phyloP scores from a whole-genome alignment of 495 filamentous ascomycete species.

The Lepraria neglecta region DNA sequence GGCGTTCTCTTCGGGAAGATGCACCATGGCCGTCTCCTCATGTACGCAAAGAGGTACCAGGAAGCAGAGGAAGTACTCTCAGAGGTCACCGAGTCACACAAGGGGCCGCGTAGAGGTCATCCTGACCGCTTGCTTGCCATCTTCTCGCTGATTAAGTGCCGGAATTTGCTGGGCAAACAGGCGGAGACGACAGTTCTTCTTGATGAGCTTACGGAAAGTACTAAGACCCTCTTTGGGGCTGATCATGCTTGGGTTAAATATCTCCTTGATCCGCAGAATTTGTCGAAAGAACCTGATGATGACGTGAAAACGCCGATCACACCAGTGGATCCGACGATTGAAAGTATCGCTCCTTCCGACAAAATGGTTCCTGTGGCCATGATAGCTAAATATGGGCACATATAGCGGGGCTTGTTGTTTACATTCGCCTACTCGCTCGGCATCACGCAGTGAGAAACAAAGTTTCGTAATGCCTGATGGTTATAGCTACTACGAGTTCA shows the following conservation, averaged over 20 bases:
- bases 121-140: constrained; percentile 28
- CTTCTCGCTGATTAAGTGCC: constrained; percentile 24
- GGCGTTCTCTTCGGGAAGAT: constrained; percentile 23
- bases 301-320: neutral
- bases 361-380: constrained; percentile 1
- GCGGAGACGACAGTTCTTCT: constrained; percentile 20
- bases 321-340: neutral
- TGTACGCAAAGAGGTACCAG: constrained; percentile 16
- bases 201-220: constrained; percentile 15
- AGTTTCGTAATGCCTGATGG: neutral
- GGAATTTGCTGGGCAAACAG: constrained; percentile 23
- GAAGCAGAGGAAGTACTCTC: constrained; percentile 23
- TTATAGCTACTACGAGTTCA: neutral
- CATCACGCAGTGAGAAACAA: neutral
- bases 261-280: constrained; percentile 16
- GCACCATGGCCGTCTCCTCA: constrained; percentile 23
- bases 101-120: constrained; percentile 23
- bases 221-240: constrained; percentile 21
- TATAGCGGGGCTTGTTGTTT: neutral
- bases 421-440: neutral
- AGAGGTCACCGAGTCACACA: constrained; percentile 20
- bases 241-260: constrained; percentile 19
- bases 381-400: constrained; percentile 15
- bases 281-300: constrained; percentile 12
- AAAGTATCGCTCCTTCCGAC: neutral